A percentile compares a stretch with the other conserved stretches of the same genome.
Evolutionary conservation across 768 basidiomycete genomes (phyloP).

Genomic region (Gloeostereum incarnatum): DNA sequence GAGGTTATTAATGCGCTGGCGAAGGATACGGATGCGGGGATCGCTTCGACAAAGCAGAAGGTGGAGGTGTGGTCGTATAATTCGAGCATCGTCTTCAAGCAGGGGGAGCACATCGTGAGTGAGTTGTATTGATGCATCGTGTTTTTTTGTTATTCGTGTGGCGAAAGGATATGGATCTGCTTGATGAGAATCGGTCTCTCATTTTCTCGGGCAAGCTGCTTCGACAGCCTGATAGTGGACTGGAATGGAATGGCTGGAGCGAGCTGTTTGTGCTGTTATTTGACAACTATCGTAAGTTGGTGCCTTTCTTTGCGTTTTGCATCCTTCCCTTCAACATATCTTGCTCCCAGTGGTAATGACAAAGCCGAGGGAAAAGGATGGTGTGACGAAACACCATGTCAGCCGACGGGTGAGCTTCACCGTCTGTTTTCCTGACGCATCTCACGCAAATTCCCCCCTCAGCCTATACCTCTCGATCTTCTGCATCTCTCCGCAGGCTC

Average conservation of each 20-base stretch:
- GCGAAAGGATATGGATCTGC: constrained; percentile 87
- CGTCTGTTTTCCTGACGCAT: constrained; percentile 3
- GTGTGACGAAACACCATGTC: constrained; percentile 67
- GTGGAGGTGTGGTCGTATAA: constrained; percentile 87
- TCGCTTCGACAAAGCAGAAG: constrained; percentile 77
- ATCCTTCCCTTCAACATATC: background rate
- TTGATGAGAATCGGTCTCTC: constrained; percentile 73
- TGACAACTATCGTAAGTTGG: constrained; percentile 83
- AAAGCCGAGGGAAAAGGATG: constrained; percentile 74
- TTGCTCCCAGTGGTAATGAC: constrained; percentile 72
- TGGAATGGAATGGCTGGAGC: constrained; percentile 85
- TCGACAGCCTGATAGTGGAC: constrained; percentile 80
- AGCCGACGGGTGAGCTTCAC: constrained; percentile 59
- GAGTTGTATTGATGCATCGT: background rate
- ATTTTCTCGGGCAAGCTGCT: constrained; percentile 78
- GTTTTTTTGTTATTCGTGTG: background rate
- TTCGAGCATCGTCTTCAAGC: constrained; percentile 69
- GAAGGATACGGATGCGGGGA: constrained; percentile 83
- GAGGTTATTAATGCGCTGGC: constrained; percentile 82
- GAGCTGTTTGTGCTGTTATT: constrained; percentile 88
- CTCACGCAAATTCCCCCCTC: background rate
- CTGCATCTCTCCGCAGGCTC: constrained; percentile 74
- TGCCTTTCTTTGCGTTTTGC: background rate
- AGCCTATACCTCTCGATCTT: constrained; percentile 93
- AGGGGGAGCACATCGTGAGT: constrained; percentile 58